Evolutionary conservation across 2,329 filamentous ascomycete genomes (phyloP).

Genomic region (Aspergillus oerlinghausenensis): DNA sequence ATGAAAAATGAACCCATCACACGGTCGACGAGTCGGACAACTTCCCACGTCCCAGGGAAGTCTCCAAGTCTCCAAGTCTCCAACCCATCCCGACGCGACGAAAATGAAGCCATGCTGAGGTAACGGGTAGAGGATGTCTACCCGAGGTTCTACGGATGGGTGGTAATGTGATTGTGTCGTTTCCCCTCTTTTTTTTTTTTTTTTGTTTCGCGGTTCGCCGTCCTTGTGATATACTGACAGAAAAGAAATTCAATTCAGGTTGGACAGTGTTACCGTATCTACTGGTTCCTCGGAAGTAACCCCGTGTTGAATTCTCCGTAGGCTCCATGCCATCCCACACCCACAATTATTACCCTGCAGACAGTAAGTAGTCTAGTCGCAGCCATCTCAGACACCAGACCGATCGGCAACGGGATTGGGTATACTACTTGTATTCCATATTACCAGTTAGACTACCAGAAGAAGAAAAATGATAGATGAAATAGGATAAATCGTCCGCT

Average conservation of each 20-base stretch:
- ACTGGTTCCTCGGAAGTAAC: background rate
- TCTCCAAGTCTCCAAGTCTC: background rate
- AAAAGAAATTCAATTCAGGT: background rate
- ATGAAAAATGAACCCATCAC: background rate
- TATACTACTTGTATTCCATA: background rate
- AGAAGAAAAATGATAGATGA: background rate
- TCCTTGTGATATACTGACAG: background rate
- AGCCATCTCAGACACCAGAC: background rate
- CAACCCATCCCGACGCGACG: constrained; percentile 2
- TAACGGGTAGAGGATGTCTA: constrained; percentile 1
- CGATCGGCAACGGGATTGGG: background rate
- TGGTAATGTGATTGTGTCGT: constrained; percentile 5
- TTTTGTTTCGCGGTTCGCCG: background rate
- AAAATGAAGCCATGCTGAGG: constrained; percentile 5
- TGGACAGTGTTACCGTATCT: background rate
- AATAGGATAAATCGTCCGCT: background rate
- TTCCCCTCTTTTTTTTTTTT: constrained; percentile 7
- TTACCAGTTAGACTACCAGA: background rate
- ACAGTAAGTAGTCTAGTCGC: background rate
- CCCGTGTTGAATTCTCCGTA: background rate
- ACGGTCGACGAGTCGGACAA: background rate
- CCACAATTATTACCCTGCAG: background rate
- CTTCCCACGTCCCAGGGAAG: background rate
- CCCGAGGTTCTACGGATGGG: constrained; percentile 12
- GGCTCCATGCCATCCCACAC: background rate